These are phyloP conservation scores for Candida sp. DNA, from an alignment of 1,139 yeast species.

Conservation along the genomic window DNA sequence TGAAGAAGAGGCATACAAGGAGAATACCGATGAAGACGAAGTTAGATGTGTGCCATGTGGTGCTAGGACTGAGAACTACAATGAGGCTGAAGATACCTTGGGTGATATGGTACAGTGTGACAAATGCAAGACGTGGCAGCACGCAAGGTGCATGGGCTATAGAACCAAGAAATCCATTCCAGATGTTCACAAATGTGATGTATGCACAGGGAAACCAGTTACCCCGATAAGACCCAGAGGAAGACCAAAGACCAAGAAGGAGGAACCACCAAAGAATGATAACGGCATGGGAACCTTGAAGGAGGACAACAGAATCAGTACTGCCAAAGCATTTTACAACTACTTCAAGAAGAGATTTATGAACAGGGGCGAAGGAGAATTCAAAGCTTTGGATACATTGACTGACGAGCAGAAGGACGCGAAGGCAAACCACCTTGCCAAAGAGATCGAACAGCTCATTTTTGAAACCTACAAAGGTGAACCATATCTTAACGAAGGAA, in stretches of 20 bases:
- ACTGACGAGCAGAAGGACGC: constrained; percentile 30
- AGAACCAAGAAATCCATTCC: constrained; percentile 29
- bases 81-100: constrained; percentile 60
- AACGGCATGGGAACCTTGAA: constrained; percentile 16
- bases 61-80: constrained; percentile 63
- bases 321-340: constrained; percentile 41
- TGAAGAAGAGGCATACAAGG: constrained; percentile 12
- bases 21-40: constrained; percentile 27
- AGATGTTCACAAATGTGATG: constrained; percentile 34
- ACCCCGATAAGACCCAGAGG: not conserved
- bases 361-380: constrained; percentile 28
- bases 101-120: constrained; percentile 80
- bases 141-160: constrained; percentile 72
- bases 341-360: constrained; percentile 49
- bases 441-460: constrained; percentile 46
- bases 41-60: constrained; percentile 72
- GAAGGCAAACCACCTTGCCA: constrained; percentile 41
- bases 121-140: constrained; percentile 84
- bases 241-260: not conserved
- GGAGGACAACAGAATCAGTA: constrained; percentile 37
- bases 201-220: constrained; percentile 21
- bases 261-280: not conserved
- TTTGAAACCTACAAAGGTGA: constrained; percentile 24
- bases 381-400: constrained; percentile 29
- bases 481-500: constrained; percentile 45